Evolutionary conservation across 2,329 filamentous ascomycete genomes (phyloP).

Genomic region (Clonostachys rhizophaga): DNA sequence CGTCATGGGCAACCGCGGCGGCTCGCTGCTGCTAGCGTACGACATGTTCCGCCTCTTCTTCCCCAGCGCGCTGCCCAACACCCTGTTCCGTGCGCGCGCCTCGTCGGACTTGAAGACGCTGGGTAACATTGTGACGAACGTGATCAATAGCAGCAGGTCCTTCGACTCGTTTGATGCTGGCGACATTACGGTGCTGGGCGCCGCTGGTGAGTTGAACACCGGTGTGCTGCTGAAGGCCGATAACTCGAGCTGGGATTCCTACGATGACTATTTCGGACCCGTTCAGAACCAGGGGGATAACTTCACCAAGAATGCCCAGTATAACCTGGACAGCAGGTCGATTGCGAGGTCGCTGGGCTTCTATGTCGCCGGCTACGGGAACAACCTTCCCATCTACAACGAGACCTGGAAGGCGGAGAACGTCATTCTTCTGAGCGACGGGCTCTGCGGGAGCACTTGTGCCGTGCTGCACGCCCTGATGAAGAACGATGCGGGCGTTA

Average conservation of each 20-base stretch:
- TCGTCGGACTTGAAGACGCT: too few relatives aligned
- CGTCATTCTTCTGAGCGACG: constrained; percentile 44
- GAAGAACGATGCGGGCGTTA: constrained; percentile 43
- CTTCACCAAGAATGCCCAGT: background rate
- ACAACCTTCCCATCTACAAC: background rate
- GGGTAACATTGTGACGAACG: too few relatives aligned
- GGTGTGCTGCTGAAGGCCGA: too few relatives aligned
- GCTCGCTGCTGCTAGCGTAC: constrained; percentile 38
- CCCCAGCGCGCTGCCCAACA: constrained; percentile 11
- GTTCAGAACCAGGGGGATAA: background rate
- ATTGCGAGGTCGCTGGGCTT: constrained; percentile 24
- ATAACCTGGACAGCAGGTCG: constrained; percentile 10
- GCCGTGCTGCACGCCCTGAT: constrained; percentile 52
- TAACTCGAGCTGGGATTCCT: background rate
- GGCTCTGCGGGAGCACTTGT: constrained; percentile 56
- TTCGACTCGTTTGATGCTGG: too few relatives aligned
- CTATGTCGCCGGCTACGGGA: constrained; percentile 39
- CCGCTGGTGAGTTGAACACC: too few relatives aligned
- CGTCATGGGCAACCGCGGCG: constrained; percentile 55
- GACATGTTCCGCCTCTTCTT: constrained; percentile 40
- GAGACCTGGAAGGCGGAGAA: constrained; percentile 27
- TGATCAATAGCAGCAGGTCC: too few relatives aligned
- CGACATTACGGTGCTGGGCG: too few relatives aligned
- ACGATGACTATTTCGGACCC: background rate
- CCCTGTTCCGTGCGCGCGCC: constrained; percentile 3